Base-by-base conservation (phyloP, 371 early-diverging fungal genomes). In the Modicella reniformis region DNA sequence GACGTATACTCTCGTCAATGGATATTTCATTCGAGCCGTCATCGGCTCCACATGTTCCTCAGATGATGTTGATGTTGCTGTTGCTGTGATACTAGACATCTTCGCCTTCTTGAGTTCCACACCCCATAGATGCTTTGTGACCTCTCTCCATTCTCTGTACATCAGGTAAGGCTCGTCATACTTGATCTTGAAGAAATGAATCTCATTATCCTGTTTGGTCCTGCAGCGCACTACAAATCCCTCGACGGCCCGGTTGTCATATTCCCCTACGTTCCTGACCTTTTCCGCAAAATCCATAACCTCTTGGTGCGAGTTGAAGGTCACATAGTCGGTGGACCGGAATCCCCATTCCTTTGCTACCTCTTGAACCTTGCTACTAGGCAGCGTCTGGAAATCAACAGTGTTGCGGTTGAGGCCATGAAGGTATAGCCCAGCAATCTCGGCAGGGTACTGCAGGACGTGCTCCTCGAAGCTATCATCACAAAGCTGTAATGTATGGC, bases 381-480 rank as follows among this genome's bases (percentile, higher is more conserved):
- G 85, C 83, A 94, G 86, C 0, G 97, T 93, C 53, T 87, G 75
- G 28, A 97, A 87, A 21, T 82, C 83, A 1, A 83, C 67, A 0
- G 88, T 82, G 82, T 98, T 97, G 58, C 88, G 83, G 71, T 96
- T 97, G 61, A 97, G 82, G 3, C 98, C 98, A 74, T 98, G 98
- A 19, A 96, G 81, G 72, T 94, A 95, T 6, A 98, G 85, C 0
- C 98, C 98, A 30, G 93, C 82, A 50, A 80, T 73, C 19, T 93
- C 93, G 8, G 79, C 84, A 4, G 91, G 83, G 68, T 98, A 98
- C 56, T 91, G 92, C 50, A 97, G 70, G 25, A 97, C 85, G 74
- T 97, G 98, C 73, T 97, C 95, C 72, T 98, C 95, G 81, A 98
- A 98, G 4, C 85, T 88, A 72, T 98, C 98, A 77, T 98, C 98